phyloP scores from a whole-genome alignment of 2,329 filamentous ascomycete species.

The Colletotrichum aenigma region DNA sequence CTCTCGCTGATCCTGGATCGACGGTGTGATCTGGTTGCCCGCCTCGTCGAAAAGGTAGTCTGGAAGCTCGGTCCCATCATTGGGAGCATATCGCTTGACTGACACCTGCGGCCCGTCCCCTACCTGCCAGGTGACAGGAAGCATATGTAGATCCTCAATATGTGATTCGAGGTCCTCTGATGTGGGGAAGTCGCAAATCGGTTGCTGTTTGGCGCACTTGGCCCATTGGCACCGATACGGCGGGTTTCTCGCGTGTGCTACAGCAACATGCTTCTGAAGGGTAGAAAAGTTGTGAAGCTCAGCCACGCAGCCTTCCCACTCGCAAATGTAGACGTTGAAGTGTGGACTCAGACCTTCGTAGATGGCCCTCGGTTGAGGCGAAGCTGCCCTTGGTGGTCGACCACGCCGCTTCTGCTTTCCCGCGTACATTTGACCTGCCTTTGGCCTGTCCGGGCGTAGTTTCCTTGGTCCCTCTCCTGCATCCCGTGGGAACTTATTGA shows the following conservation, averaged over 20 bases:
- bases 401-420: constrained; percentile 48
- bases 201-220: constrained; percentile 35
- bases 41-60: constrained; percentile 55
- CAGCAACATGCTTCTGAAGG: constrained; percentile 55
- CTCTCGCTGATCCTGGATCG: constrained; percentile 53
- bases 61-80: constrained; percentile 38
- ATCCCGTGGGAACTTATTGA: constrained; percentile 8
- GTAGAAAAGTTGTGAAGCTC: constrained; percentile 68
- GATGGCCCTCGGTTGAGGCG: constrained; percentile 41
- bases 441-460: constrained; percentile 30
- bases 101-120: constrained; percentile 56
- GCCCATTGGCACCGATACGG: constrained; percentile 41
- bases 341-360: constrained; percentile 46
- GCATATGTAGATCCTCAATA: constrained; percentile 57
- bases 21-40: constrained; percentile 64
- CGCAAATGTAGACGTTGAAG: constrained; percentile 61
- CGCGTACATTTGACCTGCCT: constrained; percentile 18
- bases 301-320: constrained; percentile 63
- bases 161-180: constrained; percentile 50
- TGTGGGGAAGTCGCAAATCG: neutral
- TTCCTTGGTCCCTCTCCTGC: constrained; percentile 20
- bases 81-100: constrained; percentile 12
- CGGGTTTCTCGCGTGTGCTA: constrained; percentile 46
- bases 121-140: constrained; percentile 59
- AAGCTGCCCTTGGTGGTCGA: constrained; percentile 42